Conservation (phyloP, 2,329 filamentous ascomycete genomes). For the Macrophomina phaseolina region DNA sequence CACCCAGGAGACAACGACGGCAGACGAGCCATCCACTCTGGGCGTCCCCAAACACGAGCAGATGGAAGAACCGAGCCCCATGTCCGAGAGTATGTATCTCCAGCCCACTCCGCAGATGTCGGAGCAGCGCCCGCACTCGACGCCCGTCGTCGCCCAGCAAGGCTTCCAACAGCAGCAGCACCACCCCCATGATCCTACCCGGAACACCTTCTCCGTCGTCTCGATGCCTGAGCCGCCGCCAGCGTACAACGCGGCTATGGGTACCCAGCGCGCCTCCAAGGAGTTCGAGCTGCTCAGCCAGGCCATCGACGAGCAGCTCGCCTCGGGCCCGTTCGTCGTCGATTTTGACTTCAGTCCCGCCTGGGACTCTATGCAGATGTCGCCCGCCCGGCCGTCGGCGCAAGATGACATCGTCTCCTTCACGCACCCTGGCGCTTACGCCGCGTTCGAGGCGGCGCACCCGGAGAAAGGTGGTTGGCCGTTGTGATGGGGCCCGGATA, state of each 20-base stretch:
- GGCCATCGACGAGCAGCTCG: constrained; percentile 19
- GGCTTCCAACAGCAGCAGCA: neutral
- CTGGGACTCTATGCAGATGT: constrained; percentile 17
- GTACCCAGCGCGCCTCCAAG: neutral
- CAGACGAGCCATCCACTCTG: neutral
- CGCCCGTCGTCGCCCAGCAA: neutral
- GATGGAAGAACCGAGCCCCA: neutral
- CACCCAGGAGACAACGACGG: neutral
- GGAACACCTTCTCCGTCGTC: neutral
- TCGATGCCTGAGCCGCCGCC: constrained; percentile 4
- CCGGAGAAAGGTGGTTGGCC: constrained; percentile 16
- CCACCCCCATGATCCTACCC: neutral
- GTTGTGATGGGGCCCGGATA: neutral
- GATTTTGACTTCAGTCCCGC: constrained; percentile 19
- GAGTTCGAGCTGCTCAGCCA: constrained; percentile 17
- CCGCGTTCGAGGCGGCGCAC: constrained; percentile 18
- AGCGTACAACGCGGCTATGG: neutral
- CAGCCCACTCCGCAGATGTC: neutral
- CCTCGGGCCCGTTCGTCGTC: constrained; percentile 13
- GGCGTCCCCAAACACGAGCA: neutral
- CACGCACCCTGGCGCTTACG: constrained; percentile 21
- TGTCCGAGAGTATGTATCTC: neutral
- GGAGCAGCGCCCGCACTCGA: constrained; percentile 11
- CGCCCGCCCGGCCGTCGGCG: neutral
- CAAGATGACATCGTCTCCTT: constrained; percentile 26